Evolutionary conservation across 371 early-diverging fungal genomes (phyloP).

Genomic region (Mortierella sp.): DNA sequence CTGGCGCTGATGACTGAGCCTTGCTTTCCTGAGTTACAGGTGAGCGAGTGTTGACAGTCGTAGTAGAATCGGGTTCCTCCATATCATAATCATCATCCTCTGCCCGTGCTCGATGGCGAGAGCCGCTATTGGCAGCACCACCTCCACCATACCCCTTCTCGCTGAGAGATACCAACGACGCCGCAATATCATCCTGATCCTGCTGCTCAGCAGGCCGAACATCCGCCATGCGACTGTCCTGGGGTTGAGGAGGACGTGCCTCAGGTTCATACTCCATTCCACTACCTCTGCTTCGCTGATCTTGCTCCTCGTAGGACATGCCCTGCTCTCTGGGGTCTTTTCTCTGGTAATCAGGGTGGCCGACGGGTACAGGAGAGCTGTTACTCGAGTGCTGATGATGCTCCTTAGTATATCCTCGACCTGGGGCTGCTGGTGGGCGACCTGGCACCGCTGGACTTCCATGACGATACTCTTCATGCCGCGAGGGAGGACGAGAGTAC

Average conservation of each 20-base stretch:
- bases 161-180: conserved; percentile 53
- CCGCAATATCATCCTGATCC: conserved; percentile 57
- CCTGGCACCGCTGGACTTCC: conserved; percentile 5
- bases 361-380: conserved; percentile 16
- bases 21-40: conserved; percentile 12
- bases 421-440: conserved; percentile 2
- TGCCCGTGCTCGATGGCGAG: conserved; percentile 19
- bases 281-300: neutral
- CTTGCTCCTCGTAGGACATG: conserved; percentile 13
- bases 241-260: neutral
- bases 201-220: conserved; percentile 34
- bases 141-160: conserved; percentile 30
- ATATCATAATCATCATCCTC: conserved; percentile 54
- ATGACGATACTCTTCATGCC: conserved; percentile 18
- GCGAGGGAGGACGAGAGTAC: conserved; percentile 5
- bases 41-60: neutral
- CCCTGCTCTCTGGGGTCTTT: conserved; percentile 9
- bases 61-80: conserved; percentile 31
- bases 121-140: neutral
- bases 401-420: neutral
- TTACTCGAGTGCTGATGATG: neutral
- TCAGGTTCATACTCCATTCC: neutral
- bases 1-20: conserved; percentile 4
- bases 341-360: conserved; percentile 18
- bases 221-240: neutral